Evolutionary conservation across 768 basidiomycete species (phyloP), one percentile per base, ranked within the genome.

Genomic region (Strobilomyces dryophilus): DNA sequence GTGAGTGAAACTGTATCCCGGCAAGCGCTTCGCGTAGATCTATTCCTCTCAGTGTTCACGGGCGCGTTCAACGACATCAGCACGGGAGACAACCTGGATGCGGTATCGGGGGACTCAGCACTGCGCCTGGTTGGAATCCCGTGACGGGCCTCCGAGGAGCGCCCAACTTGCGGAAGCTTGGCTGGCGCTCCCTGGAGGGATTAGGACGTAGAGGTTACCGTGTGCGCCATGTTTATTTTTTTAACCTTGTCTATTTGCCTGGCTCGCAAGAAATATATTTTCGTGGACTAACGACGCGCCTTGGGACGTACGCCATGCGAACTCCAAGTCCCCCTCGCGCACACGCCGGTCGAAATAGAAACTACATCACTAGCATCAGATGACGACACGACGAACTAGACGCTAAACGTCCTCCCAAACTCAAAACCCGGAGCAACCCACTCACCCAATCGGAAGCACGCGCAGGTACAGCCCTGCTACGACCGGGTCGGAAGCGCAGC

Each of bases 121-220:
- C 66, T 8, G 56, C 60, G 1, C 15, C 29, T 5, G 65, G 66
- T 1, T 69, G 63, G 63, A 65, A 68, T 42, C 70, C 70, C n/a
- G 70, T 73, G 45, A 71, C 70, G 1, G 71, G 71, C n/a, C 54
- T 68, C 1, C n/a, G n/a, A n/a, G 70, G 71, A 14, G 71, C 70
- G 8, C 70, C 66, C 26, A 76, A 84, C 59, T 86, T 83, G 64
- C 60, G 35, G 66, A 69, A 52, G 71, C 68, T 51, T 76, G 74
- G 74, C 46, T 77, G 31, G 56, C 44, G 2, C 63, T 79, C 27
- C 74, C 74, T 24, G 72, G 62, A 73, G 17, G 18, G 29, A 15
- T 49, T 8, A 11, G n/a, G 29, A 27, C 5, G 8, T 27, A 6
- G 34, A 24, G n/a, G n/a, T n/a, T n/a, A n/a, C n/a, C n/a, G 24